Base-by-base conservation (phyloP, 176 grass and related monocot genomes). In the Urochloa ruziziensis region DNA sequence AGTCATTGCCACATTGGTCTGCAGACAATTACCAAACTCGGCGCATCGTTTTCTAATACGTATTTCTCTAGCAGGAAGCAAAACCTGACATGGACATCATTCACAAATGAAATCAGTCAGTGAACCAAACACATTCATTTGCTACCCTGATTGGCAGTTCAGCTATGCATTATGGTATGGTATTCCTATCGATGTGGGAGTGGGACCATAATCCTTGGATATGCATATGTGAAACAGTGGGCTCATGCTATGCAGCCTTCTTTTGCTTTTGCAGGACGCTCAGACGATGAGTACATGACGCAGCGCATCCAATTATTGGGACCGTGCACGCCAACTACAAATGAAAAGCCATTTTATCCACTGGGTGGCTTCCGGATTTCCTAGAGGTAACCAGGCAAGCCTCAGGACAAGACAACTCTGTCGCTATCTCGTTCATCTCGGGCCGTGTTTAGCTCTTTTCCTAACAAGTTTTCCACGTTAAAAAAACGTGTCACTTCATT, bases 221-320 rank as follows among this genome's bases (percentile, higher is more conserved):
- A 65, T 65, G 2, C 28, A 79, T 68, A 24, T 53, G 69, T 28
- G 67, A 70, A 10, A 28, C 43, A 49, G 70, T 82, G 49, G 48
- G 57, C 74, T 64, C 54, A 79, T 78, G 57, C 2, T 34, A 11
- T 67, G 54, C 77, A 53, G 25, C 35, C 74, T 64, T 83, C 3
- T 57, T 67, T 59, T 74, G 71, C 27, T 53, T 53, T 53, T 70
- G 77, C 86, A 88, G 62, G 63, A 63, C 27, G 7, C 56, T 18
- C 9, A 74, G 73, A 63, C 11, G 63, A 46, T 39, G 75, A 57
- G 73, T 35, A 8, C 63, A 62, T 82, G 75, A 71, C 33, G 73
- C 71, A 17, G 42, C 51, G 19, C 62, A 32, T 59, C 56, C 56
- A 72, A 81, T 82, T 56, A 81, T 77, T 82, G 74, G 83, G 43